These are phyloP conservation scores for Penicillium paradoxum DNA, from an alignment of 495 filamentous ascomycete genomes.

Conservation along the genomic window DNA sequence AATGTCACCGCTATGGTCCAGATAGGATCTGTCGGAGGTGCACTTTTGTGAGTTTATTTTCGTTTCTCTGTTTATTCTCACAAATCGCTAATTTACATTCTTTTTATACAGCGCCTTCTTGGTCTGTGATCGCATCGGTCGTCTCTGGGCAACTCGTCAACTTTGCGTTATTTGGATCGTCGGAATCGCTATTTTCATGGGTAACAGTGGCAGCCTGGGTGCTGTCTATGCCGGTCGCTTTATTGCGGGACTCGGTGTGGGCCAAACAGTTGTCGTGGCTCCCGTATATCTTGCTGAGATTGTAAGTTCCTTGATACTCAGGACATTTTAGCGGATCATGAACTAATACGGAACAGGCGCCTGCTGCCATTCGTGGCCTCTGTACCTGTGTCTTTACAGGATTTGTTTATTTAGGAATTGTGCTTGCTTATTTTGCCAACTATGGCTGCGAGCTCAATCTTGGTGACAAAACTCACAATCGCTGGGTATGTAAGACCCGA, in stretches of 20 bases:
- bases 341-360: slow-evolving; percentile 29
- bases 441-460: slow-evolving; percentile 55
- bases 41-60: slow-evolving; percentile 46
- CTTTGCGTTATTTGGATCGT: slow-evolving; percentile 63
- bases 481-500: slow-evolving; percentile 43
- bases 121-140: slow-evolving; percentile 62
- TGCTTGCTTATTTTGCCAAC: slow-evolving; percentile 48
- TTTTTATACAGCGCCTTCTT: slow-evolving; percentile 49
- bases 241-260: slow-evolving; percentile 63
- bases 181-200: slow-evolving; percentile 66
- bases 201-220: slow-evolving; percentile 52
- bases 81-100: not conserved
- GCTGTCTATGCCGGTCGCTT: slow-evolving; percentile 65
- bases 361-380: slow-evolving; percentile 58
- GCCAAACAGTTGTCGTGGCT: slow-evolving; percentile 62
- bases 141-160: slow-evolving; percentile 64
- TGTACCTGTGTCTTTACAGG: slow-evolving; percentile 65
- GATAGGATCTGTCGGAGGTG: slow-evolving; percentile 61
- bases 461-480: slow-evolving; percentile 49
- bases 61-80: not conserved
- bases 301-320: slow-evolving; percentile 22
- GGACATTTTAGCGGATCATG: not conserved
- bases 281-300: slow-evolving; percentile 50
- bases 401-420: slow-evolving; percentile 47
- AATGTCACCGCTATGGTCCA: slow-evolving; percentile 73